Base-by-base conservation (phyloP, 352 stramenopile genomes). In the Peronospora tabacina region DNA sequence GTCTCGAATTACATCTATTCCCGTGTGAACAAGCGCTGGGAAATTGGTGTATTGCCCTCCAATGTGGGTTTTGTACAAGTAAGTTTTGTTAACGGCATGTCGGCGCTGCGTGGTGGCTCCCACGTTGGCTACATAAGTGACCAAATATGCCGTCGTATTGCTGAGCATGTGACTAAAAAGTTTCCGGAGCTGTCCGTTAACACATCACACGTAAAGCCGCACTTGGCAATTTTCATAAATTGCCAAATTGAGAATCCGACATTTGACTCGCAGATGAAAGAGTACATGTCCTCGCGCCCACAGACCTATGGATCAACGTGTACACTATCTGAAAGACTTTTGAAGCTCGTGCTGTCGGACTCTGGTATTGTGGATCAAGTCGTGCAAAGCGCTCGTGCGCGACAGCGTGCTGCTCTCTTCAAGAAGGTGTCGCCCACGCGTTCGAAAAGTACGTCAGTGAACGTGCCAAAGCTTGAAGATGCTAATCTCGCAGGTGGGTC, bases 251-350 rank as follows among this genome's bases (percentile, higher is more conserved):
- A 98, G 48, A 99, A 99, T 66, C 97, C 97, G 13, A 96, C 94
- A 1, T 99, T 99, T 62, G 96, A 99, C 61, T 98, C 92, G 46
- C 97, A 99, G 58, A 99, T 98, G 55, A 99, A 99, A 66, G 97
- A 99, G 64, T 95, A 88, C 51, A 89, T 99, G 42, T 98, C 96
- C 2, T 98, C 92, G 2, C 75, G 80, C 4, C 75, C 82, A 10
- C 70, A 75, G 11, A 80, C 77, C 0, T 97, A 96, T 54, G 85
- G 84, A 13, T 97, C 85, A 12, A 82, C 83, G 5, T 97, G 89
- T 37, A 81, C 90, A 15, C 73, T 99, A 15, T 91, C 90, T 3
- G 94, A 98, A 28, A 82, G 90, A 26, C 96, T 98, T 35, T 64
- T 98, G 16, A 98, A 98, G 56, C 60, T 88, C 24, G 70, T 99